Conservation (phyloP, 768 basidiomycete genomes). For the Tricholoma sp. region DNA sequence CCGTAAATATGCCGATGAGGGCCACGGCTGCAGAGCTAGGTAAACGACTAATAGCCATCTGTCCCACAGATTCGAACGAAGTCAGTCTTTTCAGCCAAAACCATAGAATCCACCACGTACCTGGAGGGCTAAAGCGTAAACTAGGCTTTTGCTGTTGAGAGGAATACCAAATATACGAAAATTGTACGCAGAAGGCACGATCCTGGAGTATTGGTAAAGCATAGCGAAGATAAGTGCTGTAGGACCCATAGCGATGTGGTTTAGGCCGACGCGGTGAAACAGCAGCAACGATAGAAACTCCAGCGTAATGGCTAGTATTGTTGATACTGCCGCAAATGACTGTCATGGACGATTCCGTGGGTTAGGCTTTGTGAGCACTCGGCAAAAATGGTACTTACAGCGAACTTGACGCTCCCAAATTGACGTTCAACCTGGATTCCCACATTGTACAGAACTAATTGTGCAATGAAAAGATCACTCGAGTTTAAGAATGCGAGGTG, state of each 20-base stretch:
- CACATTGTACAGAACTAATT: constrained; percentile 67
- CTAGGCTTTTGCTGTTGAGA: constrained; percentile 71
- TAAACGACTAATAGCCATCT: constrained; percentile 67
- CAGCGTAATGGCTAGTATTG: constrained; percentile 58
- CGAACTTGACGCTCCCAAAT: constrained; percentile 85
- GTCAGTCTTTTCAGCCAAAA: constrained; percentile 4
- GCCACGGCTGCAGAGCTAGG: constrained; percentile 64
- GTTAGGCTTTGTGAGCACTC: constrained; percentile 6
- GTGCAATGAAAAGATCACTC: constrained; percentile 75
- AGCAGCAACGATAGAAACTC: constrained; percentile 64
- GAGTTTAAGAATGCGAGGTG: constrained; percentile 79
- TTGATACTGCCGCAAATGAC: constrained; percentile 75
- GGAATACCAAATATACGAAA: constrained; percentile 72
- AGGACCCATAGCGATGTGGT: constrained; percentile 72
- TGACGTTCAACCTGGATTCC: constrained; percentile 73
- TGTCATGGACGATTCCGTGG: constrained; percentile 21
- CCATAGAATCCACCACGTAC: constrained; percentile 33
- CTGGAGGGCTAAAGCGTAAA: constrained; percentile 68
- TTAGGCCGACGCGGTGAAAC: constrained; percentile 63
- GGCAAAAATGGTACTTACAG: constrained; percentile 45
- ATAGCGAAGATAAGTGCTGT: constrained; percentile 73
- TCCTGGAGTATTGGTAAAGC: constrained; percentile 76
- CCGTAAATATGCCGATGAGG: constrained; percentile 59
- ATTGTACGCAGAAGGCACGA: constrained; percentile 71
- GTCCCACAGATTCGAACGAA: not conserved